Base-by-base conservation (phyloP, 208 protist genomes). In the Angomonas ambiguus region DNA sequence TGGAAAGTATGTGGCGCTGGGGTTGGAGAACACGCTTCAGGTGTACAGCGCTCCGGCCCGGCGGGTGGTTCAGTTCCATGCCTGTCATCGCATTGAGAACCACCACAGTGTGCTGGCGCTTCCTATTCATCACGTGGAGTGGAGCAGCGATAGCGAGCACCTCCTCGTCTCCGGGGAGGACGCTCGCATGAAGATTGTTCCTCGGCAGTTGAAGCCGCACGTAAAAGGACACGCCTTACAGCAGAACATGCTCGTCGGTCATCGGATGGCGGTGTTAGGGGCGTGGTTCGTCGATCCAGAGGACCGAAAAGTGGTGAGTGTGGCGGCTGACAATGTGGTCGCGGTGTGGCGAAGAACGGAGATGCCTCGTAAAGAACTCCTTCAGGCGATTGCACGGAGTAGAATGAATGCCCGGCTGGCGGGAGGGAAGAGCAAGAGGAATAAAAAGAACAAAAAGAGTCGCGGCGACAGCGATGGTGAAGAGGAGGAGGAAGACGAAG, bases 181-280 rank as follows among this genome's bases (percentile, higher is more conserved):
- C 67, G 86, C 88, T 0, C 79, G 87, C 24, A 94, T 96, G 85
- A 91, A 88, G 59, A 94, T 97, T 60, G 79, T 91, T 31, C 93
- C 93, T 28, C 85, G 90, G 18, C 87, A 92, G 63, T 71, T 13
- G 32, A 79, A 77, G 61, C 72, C 76, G 57, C 90, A 90, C 28
- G 72, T 77, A 16, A 94, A 94, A 71, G 87, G 85, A 34, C 81
- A 83, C 67, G 89, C 86, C 0, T 59, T 84, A 28, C 85, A 92
- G 67, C 80, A 91, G 38, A 94, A 94, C 61, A 59, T 79, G 2
- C 74, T 96, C n/a, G 66, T 93, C 13, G 90, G 87, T 10, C 93
- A 96, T 66, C 90, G 93, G 62, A 87, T 79, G 51, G 86, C 73
- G 28, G 93, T 97, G 31, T 48, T 95, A 32, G 88, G 89, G 18